Percentiles rank a stretch among this genome's conserved stretches.
Conservation (phyloP, 1,139 yeast genomes). For the Saccharomyces hybrid region DNA sequence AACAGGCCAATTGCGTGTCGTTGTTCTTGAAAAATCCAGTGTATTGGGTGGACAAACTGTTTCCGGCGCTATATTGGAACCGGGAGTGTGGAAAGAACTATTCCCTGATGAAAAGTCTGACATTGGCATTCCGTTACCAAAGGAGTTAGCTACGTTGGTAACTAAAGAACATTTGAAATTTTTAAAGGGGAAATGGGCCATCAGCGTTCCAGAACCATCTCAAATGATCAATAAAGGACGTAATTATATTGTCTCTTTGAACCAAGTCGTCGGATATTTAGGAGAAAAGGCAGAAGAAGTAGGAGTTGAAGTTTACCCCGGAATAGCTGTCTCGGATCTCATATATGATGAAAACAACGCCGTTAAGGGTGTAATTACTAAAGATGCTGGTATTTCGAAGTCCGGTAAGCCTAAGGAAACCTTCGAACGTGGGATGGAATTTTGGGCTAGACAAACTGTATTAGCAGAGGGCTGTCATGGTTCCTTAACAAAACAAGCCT, state of each 20-base stretch:
- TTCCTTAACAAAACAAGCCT: slow-evolving; percentile 71
- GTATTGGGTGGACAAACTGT: slow-evolving; percentile 89
- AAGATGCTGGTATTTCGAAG: slow-evolving; percentile 78
- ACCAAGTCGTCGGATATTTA: slow-evolving; percentile 72
- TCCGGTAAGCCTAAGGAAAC: slow-evolving; percentile 67
- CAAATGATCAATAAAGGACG: slow-evolving; percentile 74
- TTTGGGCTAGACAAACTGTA: slow-evolving; percentile 79
- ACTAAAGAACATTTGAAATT: slow-evolving; percentile 64
- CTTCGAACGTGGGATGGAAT: slow-evolving; percentile 95
- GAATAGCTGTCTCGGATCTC: slow-evolving; percentile 80
- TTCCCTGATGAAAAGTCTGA: slow-evolving; percentile 63
- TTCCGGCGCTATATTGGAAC: slow-evolving; percentile 92
- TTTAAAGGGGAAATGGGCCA: slow-evolving; percentile 42
- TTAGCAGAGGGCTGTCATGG: slow-evolving; percentile 98
- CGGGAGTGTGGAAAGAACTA: slow-evolving; percentile 74
- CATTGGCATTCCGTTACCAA: slow-evolving; percentile 63
- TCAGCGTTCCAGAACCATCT: slow-evolving; percentile 88
- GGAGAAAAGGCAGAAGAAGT: slow-evolving; percentile 86
- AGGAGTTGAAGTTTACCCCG: slow-evolving; percentile 91
- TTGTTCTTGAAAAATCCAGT: slow-evolving; percentile 84
- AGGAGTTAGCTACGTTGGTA: slow-evolving; percentile 68
- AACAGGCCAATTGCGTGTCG: slow-evolving; percentile 61
- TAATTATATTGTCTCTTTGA: slow-evolving; percentile 79
- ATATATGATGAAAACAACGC: slow-evolving; percentile 50
- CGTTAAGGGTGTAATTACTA: slow-evolving; percentile 86